Percentiles rank a stretch among this genome's conserved stretches.
phyloP scores from a whole-genome alignment of 177 flowering plant genomes.

The Vitis hybrid region DNA sequence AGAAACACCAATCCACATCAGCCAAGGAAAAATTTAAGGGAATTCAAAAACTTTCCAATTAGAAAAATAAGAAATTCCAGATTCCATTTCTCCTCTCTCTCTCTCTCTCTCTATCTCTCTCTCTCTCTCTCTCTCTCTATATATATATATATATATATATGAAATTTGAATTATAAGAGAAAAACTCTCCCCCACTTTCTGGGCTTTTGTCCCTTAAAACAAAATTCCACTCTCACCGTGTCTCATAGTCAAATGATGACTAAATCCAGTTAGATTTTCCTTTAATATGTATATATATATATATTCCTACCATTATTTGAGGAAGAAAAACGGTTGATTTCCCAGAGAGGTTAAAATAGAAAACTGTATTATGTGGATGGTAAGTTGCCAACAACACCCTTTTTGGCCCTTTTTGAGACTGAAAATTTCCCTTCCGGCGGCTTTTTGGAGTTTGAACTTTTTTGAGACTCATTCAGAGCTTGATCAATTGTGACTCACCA shows the following conservation, averaged over 20 bases:
- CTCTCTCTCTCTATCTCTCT: no score
- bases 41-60: conserved; percentile 12
- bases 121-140: no score
- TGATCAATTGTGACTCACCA: no score
- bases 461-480: no score
- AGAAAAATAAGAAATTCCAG: conserved; percentile 9
- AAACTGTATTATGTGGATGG: conserved; percentile 9
- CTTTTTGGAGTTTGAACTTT: background rate
- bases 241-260: conserved; percentile 2
- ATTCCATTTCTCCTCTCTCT: conserved; percentile 8
- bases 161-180: background rate
- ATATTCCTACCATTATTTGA: background rate
- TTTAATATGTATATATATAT: background rate
- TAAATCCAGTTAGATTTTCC: conserved; percentile 17
- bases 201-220: conserved; percentile 24
- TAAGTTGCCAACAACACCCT: conserved; percentile 8
- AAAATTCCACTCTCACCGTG: conserved; percentile 1
- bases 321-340: conserved; percentile 5
- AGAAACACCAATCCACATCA: conserved; percentile 23
- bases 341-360: background rate
- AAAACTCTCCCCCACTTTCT: conserved; percentile 25
- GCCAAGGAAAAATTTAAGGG: conserved; percentile 5
- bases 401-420: background rate
- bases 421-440: conserved; percentile 4
- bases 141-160: no score